Percentiles rank a stretch among this genome's conserved stretches.
Conservation (phyloP, 1,284 basidiomycete genomes). For the Ceratobasidium sp. region DNA sequence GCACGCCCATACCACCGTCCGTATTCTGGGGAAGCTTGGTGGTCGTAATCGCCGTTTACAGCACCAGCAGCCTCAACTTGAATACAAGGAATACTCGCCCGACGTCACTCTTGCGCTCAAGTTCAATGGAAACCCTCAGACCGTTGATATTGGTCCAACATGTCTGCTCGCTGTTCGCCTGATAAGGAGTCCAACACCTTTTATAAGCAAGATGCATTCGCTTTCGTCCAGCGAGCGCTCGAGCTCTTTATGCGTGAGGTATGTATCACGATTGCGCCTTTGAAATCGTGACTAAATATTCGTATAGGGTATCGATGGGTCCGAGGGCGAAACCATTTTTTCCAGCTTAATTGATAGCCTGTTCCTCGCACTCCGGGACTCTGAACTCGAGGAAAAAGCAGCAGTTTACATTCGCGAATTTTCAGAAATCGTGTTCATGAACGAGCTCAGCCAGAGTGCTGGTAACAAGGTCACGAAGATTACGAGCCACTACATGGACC, state of each 20-base stretch:
- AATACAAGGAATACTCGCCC: slow-evolving; percentile 73
- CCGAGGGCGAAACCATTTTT: slow-evolving; percentile 80
- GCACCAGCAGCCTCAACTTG: slow-evolving; percentile 79
- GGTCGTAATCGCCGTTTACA: slow-evolving; percentile 91
- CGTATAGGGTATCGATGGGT: slow-evolving; percentile 69
- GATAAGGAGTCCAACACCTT: slow-evolving; percentile 65
- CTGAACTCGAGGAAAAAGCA: slow-evolving; percentile 74
- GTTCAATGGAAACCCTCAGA: slow-evolving; percentile 74
- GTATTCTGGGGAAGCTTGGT: slow-evolving; percentile 96
- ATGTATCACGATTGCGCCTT: slow-evolving; percentile 42
- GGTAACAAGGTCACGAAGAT: slow-evolving; percentile 22
- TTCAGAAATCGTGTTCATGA: slow-evolving; percentile 67
- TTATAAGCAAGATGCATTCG: slow-evolving; percentile 78
- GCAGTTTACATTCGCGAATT: slow-evolving; percentile 71
- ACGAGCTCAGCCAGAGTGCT: slow-evolving; percentile 48
- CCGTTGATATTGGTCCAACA: slow-evolving; percentile 74
- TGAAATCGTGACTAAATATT: slow-evolving; percentile 3
- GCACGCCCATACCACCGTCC: slow-evolving; percentile 93
- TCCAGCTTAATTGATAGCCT: slow-evolving; percentile 74
- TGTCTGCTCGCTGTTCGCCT: slow-evolving; percentile 74
- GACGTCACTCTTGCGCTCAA: slow-evolving; percentile 73
- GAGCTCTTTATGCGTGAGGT: slow-evolving; percentile 81
- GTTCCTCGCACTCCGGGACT: slow-evolving; percentile 76
- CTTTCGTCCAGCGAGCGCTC: slow-evolving; percentile 77
- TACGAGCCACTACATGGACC: slow-evolving; percentile 69